A percentile compares a stretch with the other conserved stretches of the same genome.
phyloP scores from a whole-genome alignment of 371 early-diverging fungal species.

The Lichtheimia ramosa region DNA sequence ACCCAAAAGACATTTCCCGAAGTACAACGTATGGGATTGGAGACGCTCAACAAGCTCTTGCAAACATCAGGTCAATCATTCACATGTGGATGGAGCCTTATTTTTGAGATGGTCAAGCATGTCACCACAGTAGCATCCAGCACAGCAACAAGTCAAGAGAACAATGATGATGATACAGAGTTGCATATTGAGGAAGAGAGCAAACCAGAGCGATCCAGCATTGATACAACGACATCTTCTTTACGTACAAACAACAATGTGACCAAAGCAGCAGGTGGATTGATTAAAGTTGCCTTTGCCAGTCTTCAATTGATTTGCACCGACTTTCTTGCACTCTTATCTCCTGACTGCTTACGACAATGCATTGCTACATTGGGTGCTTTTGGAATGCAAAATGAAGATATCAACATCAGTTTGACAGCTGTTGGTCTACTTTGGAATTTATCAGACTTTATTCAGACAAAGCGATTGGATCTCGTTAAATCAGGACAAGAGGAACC shows the following conservation, averaged over 20 bases:
- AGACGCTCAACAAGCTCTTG: constrained; percentile 86
- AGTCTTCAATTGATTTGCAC: constrained; percentile 95
- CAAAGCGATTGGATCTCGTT: constrained; percentile 58
- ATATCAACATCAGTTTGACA: constrained; percentile 93
- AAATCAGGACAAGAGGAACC: constrained; percentile 14
- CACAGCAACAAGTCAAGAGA: not conserved
- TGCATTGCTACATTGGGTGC: constrained; percentile 83
- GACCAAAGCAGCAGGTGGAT: constrained; percentile 39
- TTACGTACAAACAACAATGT: constrained; percentile 12
- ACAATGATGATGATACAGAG: constrained; percentile 5
- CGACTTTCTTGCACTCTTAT: constrained; percentile 85
- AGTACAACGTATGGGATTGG: constrained; percentile 83
- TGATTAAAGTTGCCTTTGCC: constrained; percentile 89
- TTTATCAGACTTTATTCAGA: constrained; percentile 79
- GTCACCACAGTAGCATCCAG: constrained; percentile 28
- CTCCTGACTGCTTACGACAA: constrained; percentile 71
- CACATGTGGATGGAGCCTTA: constrained; percentile 82
- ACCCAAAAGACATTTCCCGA: constrained; percentile 46
- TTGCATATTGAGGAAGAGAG: constrained; percentile 14
- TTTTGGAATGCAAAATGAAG: constrained; percentile 86
- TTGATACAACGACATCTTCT: constrained; percentile 29
- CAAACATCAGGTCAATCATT: constrained; percentile 92
- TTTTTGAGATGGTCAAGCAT: constrained; percentile 85
- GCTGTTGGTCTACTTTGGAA: constrained; percentile 93
- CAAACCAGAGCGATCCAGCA: constrained; percentile 23